Base-by-base conservation (phyloP, 768 basidiomycete genomes). In the Paxillus involutus region DNA sequence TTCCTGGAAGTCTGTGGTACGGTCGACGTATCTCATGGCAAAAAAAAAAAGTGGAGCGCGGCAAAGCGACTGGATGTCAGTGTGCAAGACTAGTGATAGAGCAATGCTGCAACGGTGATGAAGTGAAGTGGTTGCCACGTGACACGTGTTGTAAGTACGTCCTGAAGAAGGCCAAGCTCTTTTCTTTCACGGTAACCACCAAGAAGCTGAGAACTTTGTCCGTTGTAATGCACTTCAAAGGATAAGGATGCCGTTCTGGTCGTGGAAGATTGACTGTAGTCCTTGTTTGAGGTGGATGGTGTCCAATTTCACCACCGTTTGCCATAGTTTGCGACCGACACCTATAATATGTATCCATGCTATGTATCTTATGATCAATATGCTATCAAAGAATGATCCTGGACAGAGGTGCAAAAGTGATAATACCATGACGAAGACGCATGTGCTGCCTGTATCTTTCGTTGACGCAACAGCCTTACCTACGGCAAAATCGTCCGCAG, bases 201-300 rank as follows among this genome's bases (percentile, higher is more conserved):
- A 48, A 42, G 36, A 58, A 49, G 55, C 40, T 51, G 41, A 52
- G n/a, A 29, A 58, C 65, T 45, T 57, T 66, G 67, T 57, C 58
- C 57, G 56, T 52, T 30, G 44, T 40, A 42, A 35, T 33, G 33
- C 21, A 52, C 35, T 10, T 45, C 49, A 54, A 35, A 24, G 58
- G 55, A 53, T 49, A 60, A 47, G 51, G 33, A 48, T 39, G 53
- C 58, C 56, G 63, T 69, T 61, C 49, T 55, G 51, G 65, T 57
- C 65, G 72, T 72, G 76, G 69, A 46, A 77, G 64, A 77, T 44
- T 44, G 59, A 67, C n/a, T 44, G 52, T 53, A 47, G 76, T 85
- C 84, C 80, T 81, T 71, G 87, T 89, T 89, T 89, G 88, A 89
- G 84, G 88, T 71, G 71, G 74, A 76, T 76, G 72, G 80, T 76